phyloP scores from a whole-genome alignment of 352 stramenopile genomes.

The Globisporangium nunn region DNA sequence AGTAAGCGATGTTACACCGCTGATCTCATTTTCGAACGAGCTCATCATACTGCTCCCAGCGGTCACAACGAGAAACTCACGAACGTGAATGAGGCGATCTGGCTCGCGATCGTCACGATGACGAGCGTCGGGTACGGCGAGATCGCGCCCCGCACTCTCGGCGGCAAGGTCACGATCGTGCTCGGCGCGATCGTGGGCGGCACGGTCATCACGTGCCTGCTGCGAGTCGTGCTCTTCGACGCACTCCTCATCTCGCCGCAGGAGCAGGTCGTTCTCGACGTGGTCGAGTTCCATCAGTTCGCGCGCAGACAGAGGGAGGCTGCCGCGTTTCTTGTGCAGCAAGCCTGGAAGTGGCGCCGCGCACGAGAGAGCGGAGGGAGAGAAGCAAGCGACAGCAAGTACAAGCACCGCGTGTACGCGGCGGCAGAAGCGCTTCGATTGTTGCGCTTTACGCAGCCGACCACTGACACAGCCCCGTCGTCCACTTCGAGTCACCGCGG shows the following conservation, averaged over 20 bases:
- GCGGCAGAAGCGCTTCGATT: conserved; percentile 41
- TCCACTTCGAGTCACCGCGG: conserved; percentile 7
- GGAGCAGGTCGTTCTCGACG: conserved; percentile 51
- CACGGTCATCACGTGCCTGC: conserved; percentile 47
- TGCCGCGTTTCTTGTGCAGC: conserved; percentile 41
- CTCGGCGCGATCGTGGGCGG: conserved; percentile 51
- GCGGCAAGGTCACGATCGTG: conserved; percentile 49
- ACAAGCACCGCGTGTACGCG: conserved; percentile 33
- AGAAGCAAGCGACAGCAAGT: conserved; percentile 12
- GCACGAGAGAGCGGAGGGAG: not conserved
- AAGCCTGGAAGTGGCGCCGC: conserved; percentile 29
- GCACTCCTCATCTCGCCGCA: conserved; percentile 42
- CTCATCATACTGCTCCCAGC: conserved; percentile 8
- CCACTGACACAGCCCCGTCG: conserved; percentile 2
- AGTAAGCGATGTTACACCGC: not conserved
- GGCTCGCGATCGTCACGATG: conserved; percentile 66
- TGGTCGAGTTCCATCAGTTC: conserved; percentile 51
- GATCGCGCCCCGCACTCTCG: conserved; percentile 35
- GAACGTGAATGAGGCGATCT: conserved; percentile 40
- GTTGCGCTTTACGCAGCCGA: conserved; percentile 38
- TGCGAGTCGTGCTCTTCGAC: conserved; percentile 57
- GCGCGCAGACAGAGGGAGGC: conserved; percentile 30
- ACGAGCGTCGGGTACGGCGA: conserved; percentile 58
- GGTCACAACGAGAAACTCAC: conserved; percentile 34
- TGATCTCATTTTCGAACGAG: not conserved